Evolutionary conservation across 495 filamentous ascomycete species (phyloP), one percentile per base, ranked within the genome.

Genomic region (Lichenothelia convexa): DNA sequence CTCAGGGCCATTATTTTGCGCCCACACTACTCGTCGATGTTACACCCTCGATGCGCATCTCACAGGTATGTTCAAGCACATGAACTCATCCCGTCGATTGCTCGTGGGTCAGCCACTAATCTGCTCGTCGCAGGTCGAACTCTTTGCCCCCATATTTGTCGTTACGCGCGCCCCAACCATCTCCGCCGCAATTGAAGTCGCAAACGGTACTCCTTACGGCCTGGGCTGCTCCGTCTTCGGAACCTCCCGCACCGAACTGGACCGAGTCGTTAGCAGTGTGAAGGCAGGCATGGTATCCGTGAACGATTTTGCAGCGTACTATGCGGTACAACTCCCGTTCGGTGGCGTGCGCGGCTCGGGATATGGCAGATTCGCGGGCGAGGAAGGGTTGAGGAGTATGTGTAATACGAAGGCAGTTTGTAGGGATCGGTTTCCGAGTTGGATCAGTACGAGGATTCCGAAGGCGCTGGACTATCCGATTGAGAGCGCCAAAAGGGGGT

Each of bases 231-330:
- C 39, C 26, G 82, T 97, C 29, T 94, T 87, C 56, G 87, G 87
- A 19, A 51, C 53, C 35, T 44, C 40, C 18, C 56, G 66, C 19
- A 50, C 53, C 5, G 57, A 67, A 34, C 57, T 84, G 3, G 55
- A 69, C 27, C 49, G 55, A 15, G 75, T 83, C 22, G 73, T 84
- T 0, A 48, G 45, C n/a, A 65, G 68, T 17, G 67, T 95, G 36
- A 69, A 75, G 36, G 74, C 77, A 2, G 89, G 89, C 18, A 93
- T 93, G 79, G 79, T 95, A 3, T 68, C 78, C 32, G 71, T 97
- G 36, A 95, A 97, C 47, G 89, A 95, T 58, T 97, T 97, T 44
- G 89, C 73, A 16, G 76, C 71, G 12, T 93, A 72, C 48, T 97
- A 97, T 55, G 78, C 86, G 18, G 81, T 91, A 12, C 81, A 89